phyloP scores from a whole-genome alignment of 345 rosid species.

The Eutrema heterophyllum region DNA sequence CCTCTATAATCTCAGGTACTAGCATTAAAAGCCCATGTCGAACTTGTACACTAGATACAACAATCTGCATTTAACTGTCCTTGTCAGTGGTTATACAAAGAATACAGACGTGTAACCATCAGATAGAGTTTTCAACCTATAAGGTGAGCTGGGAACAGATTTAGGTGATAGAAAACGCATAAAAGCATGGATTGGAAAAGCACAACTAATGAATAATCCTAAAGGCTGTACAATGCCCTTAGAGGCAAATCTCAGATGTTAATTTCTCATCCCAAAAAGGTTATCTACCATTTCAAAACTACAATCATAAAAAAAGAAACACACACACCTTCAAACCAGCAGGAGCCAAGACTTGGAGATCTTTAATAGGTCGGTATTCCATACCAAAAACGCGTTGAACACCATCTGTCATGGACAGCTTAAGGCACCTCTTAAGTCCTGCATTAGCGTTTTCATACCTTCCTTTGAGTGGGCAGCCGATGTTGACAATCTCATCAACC shows the following conservation, averaged over 20 bases:
- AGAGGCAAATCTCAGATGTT: not conserved
- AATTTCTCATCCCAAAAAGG: not conserved
- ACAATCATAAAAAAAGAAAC: not conserved
- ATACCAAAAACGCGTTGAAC: slow-evolving; percentile 83
- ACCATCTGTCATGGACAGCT: slow-evolving; percentile 91
- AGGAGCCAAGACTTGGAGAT: slow-evolving; percentile 69
- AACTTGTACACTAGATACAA: slow-evolving; percentile 64
- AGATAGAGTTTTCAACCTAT: not conserved
- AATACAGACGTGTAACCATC: not conserved
- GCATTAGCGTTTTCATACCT: slow-evolving; percentile 62
- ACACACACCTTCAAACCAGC: slow-evolving; percentile 75
- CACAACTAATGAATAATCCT: not conserved
- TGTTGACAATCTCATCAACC: slow-evolving; percentile 95
- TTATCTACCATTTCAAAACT: not conserved
- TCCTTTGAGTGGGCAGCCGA: slow-evolving; percentile 65
- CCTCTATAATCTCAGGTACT: slow-evolving; percentile 82
- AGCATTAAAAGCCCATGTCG: slow-evolving; percentile 77
- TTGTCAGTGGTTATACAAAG: not conserved
- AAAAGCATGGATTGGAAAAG: not conserved
- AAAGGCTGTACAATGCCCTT: not conserved
- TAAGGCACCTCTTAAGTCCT: slow-evolving; percentile 89
- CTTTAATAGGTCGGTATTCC: slow-evolving; percentile 88
- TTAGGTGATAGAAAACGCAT: not conserved
- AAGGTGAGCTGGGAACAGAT: not conserved
- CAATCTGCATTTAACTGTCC: slow-evolving; percentile 45